Conservation (phyloP, 2,329 filamentous ascomycete species). For the Epichloe sylvatica region DNA sequence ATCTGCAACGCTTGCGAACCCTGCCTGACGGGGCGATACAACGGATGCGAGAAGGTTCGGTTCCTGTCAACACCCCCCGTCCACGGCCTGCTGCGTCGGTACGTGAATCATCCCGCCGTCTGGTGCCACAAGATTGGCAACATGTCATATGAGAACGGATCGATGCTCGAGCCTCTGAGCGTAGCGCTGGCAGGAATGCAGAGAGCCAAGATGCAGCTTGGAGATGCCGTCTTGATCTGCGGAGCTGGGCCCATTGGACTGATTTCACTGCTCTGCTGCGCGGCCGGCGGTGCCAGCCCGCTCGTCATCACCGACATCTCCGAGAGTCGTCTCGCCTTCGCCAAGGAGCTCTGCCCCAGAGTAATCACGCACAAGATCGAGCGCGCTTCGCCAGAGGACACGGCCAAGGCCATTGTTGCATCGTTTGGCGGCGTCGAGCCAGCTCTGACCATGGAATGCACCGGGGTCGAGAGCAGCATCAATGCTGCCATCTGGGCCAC, state of each 20-base stretch:
- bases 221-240: conserved; percentile 78
- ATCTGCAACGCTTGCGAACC: conserved; percentile 85
- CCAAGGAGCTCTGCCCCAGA: conserved; percentile 66
- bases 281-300: conserved; percentile 77
- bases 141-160: conserved; percentile 85
- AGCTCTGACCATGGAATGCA: conserved; percentile 76
- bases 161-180: conserved; percentile 77
- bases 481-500: conserved; percentile 73
- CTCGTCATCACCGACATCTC: conserved; percentile 94
- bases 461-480: conserved; percentile 83
- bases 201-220: conserved; percentile 63
- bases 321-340: conserved; percentile 69
- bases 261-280: conserved; percentile 70
- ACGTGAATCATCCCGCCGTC: conserved; percentile 84
- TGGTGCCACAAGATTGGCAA: conserved; percentile 95
- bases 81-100: conserved; percentile 72
- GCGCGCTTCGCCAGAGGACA: conserved; percentile 52
- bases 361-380: conserved; percentile 71
- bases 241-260: conserved; percentile 90
- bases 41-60: conserved; percentile 73
- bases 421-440: conserved; percentile 70
- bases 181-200: conserved; percentile 84
- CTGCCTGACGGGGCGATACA: conserved; percentile 85
- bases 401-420: conserved; percentile 51
- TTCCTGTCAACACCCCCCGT: conserved; percentile 94